Base-by-base conservation (phyloP, 768 basidiomycete genomes). In the Serendipita sp. region DNA sequence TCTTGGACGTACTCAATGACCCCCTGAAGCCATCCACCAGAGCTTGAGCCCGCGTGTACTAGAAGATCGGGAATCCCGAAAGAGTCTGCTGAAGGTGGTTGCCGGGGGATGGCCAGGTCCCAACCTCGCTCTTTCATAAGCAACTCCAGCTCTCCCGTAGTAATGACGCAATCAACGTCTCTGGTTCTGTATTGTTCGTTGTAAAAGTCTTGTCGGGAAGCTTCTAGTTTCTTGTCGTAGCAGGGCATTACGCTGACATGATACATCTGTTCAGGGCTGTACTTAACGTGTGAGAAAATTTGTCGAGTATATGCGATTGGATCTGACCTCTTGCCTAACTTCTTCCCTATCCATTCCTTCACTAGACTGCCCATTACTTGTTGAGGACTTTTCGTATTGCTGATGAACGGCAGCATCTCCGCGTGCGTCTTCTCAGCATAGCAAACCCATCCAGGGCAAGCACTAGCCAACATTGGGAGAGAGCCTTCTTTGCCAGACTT, bases 171-270 rank as follows among this genome's bases (percentile, higher is more conserved):
- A 73, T 98, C 96, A 48, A 97, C 90, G 67, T 98, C 95, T 62
- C 94, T 78, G 9, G 91, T 92, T 42, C 85, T 78, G 72, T 90
- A 86, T 1, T 81, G 67, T 5, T 86, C 84, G 65, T 85, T 83
- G 70, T 90, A 91, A 70, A 98, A 99, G 70, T 99, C 94, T 51
- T 84, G 81, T 28, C 96, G 81, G 7, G 94, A 97, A 0, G 96
- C 96, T 74, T 99, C 96, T 16, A 99, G 83, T 71, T 99, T 99
- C 75, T 98, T 98, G 79, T 99, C 96, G 73, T 98, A 98, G 73
- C 96, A 99, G 0, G 96, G 95, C 94, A 98, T 98, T 60, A 97
- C 93, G 0, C 91, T 81, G 61, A 98, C 92, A 69, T 99, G 96
- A 70, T 98, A 99, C 48, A 99, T 81, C 67, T 90, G 78, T 68